Percentiles rank a stretch among this genome's conserved stretches.
Evolutionary conservation across 2,329 filamentous ascomycete genomes (phyloP).

Genomic region (Aspergillus calidoustus): DNA sequence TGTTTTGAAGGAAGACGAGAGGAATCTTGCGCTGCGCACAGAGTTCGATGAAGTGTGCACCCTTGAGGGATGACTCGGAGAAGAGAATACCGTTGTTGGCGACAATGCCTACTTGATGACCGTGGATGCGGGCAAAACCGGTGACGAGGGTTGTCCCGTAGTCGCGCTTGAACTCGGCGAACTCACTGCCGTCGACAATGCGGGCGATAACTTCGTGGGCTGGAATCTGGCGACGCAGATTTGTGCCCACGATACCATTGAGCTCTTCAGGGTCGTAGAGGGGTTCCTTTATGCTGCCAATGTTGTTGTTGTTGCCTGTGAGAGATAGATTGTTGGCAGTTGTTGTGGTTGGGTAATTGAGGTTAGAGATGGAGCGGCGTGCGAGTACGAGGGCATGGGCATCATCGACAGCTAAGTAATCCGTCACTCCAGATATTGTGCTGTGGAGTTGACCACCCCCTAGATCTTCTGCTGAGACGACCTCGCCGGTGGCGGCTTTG

Average conservation of each 20-base stretch:
- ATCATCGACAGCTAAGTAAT: conserved; percentile 93
- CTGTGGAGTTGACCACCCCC: conserved; percentile 90
- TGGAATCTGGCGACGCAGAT: conserved; percentile 81
- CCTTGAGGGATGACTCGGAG: conserved; percentile 85
- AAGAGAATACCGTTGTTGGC: conserved; percentile 97
- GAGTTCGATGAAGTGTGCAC: conserved; percentile 94
- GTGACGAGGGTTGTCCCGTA: conserved; percentile 91
- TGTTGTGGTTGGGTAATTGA: conserved; percentile 75
- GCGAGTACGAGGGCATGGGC: conserved; percentile 88
- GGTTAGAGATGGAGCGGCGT: conserved; percentile 79
- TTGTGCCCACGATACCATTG: conserved; percentile 85
- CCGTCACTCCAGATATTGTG: conserved; percentile 88
- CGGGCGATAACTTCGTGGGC: conserved; percentile 91
- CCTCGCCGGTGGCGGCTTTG: conserved; percentile 93
- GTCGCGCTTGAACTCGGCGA: conserved; percentile 91
- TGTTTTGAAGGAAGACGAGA: conserved; percentile 93
- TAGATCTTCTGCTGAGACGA: conserved; percentile 86
- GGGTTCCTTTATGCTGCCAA: conserved; percentile 67
- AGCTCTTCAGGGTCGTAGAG: conserved; percentile 80
- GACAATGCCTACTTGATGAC: conserved; percentile 87
- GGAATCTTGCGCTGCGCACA: conserved; percentile 89
- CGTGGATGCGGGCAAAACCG: conserved; percentile 87
- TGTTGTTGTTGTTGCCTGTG: conserved; percentile 13
- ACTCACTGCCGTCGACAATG: conserved; percentile 86
- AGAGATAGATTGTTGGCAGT: conserved; percentile 28